Base-by-base conservation (phyloP, 2,329 filamentous ascomycete genomes). In the Teratosphaeria destructans region DNA sequence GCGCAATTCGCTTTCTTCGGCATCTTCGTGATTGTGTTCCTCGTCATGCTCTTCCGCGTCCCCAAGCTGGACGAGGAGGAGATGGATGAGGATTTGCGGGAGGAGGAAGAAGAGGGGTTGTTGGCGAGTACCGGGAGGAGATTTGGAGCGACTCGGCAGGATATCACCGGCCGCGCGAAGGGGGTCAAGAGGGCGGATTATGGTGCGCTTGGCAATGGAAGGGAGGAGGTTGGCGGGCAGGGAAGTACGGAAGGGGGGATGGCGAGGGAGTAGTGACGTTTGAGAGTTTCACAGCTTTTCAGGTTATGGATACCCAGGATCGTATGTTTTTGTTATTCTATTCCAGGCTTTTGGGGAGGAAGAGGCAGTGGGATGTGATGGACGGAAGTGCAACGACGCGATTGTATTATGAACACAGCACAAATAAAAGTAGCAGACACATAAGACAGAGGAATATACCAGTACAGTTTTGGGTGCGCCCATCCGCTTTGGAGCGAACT, bases 41-140 rank as follows among this genome's bases (percentile, higher is more conserved):
- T 90, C 26, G 88, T 89, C 0, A 85, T 88, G 3, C 76, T 96
- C 0, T 87, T 97, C 80, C 85, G 88, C 52, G 85, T 90, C 1
- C 92, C 93, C 0, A 86, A 82, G 69, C 74, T 96, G 39, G 85
- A 93, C 67, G 79, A 93, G 59, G 82, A 83, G 54, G 85, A 92
- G 68, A 73, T 95, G 7, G 94, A 97, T 64, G 89, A 93, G 62
- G 92, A 96, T 70, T 86, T 92, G 16, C 90, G 95, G 73, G 89
- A 87, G 34, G 91, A 93, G 19, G 94, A 97, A 72, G 94, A 99
- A 70, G 94, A 99, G 76, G 90, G 92, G 11, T 78, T 99, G 55
- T 77, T 99, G 54, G 90, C 90, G 0, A 90, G 85, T 67, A 95
- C 91, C 0, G 85, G 90, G 5, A 78, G 90, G 60, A 82, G 90